Evolutionary conservation across 1,284 basidiomycete species (phyloP), one percentile per base, ranked within the genome.

Genomic region (Gymnopus androsaceus): DNA sequence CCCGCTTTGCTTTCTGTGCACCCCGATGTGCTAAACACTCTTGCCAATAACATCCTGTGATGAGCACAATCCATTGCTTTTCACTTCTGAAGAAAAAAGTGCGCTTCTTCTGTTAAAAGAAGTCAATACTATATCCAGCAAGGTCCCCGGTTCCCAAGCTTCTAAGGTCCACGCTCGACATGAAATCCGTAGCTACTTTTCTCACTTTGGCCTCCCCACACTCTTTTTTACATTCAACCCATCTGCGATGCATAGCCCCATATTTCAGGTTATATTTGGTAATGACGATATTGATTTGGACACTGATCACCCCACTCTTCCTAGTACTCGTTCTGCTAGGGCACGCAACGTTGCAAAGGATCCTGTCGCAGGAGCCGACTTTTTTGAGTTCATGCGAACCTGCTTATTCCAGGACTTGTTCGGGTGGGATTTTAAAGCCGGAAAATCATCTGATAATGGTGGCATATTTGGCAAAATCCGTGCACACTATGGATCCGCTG

Each of bases 221-320:
- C 64, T 71, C 7, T 73, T 61, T 50, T 48, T 72, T 0, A 73
- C 70, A 0, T 60, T 72, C 6, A 71, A 70, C 52, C 72, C 70
- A 14, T 60, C 66, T 8, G 67, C 71, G 54, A 53, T 66, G 0
- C 59, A 67, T 23, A 66, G 64, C 57, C 68, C 71, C 2, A 23
- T 73, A 1, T 61, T 69, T 3, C 55, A 63, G 9, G 59, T 69
- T 40, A 49, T 69, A 2, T 63, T 60, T 44, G 68, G 69, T 4
- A 59, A 69, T 28, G 59, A 60, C n/a, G 51, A 62, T 30, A 33
- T 67, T 9, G 63, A 64, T 65, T 2, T 41, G 48, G 2, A 53
- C 36, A 17, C 53, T 56, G 1, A 17, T 57, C 15, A 51, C 60
- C 9, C 54, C 46, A 14, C 60, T 28, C 19, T 52, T 6, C 34